These are phyloP conservation scores for Delitschia confertaspora DNA, from an alignment of 495 filamentous ascomycete genomes.

Conservation along the genomic window DNA sequence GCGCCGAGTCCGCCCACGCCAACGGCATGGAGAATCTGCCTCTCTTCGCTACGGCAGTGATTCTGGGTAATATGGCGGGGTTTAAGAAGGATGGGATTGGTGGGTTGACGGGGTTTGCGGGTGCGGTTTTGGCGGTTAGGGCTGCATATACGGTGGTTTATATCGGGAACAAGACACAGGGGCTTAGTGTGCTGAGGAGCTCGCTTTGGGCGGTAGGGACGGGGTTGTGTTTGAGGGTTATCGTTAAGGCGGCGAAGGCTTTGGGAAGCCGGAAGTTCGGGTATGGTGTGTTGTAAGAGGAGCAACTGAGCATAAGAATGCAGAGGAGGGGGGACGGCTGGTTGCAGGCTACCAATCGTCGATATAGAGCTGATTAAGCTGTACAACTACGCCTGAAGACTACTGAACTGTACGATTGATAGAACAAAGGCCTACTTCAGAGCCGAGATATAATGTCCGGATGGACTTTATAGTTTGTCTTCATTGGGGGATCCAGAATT, in stretches of 20 bases:
- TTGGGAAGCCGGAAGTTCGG: conserved; percentile 5
- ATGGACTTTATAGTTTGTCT: too few species aligned
- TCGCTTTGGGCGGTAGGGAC: conserved; percentile 10
- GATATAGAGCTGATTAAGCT: too few species aligned
- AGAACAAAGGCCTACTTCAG: too few species aligned
- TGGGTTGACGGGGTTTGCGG: conserved; percentile 20
- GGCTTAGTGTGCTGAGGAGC: conserved; percentile 12
- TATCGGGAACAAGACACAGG: conserved; percentile 21
- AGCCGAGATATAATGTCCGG: too few species aligned
- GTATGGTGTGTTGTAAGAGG: background rate
- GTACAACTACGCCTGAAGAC: too few species aligned
- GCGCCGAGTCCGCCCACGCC: conserved; percentile 36
- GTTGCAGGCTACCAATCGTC: too few species aligned
- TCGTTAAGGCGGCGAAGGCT: conserved; percentile 19
- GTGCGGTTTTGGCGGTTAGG: conserved; percentile 28
- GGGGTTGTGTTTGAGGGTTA: conserved; percentile 11
- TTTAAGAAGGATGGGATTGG: conserved; percentile 22
- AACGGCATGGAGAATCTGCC: conserved; percentile 41
- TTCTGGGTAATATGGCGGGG: conserved; percentile 36
- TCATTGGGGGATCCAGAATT: too few species aligned
- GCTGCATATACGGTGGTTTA: conserved; percentile 32
- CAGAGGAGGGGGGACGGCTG: too few species aligned
- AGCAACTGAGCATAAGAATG: too few species aligned
- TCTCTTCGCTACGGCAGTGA: conserved; percentile 36
- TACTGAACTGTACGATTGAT: too few species aligned